These are phyloP conservation scores for Withania somnifera DNA, from an alignment of 305 asterid species.

Conservation along the genomic window DNA sequence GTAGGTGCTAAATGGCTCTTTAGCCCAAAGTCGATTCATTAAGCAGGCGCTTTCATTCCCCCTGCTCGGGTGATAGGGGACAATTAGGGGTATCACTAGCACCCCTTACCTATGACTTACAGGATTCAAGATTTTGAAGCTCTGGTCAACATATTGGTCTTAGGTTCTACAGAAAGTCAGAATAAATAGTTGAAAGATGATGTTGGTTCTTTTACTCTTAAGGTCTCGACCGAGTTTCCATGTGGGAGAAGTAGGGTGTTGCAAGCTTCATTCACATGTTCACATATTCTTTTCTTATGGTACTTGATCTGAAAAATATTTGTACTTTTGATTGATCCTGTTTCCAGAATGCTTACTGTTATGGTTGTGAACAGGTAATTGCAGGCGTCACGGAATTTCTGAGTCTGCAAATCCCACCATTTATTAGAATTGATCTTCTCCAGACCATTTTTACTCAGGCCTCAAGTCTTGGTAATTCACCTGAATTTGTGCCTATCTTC, in stretches of 20 bases:
- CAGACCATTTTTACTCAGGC: slow-evolving; percentile 67
- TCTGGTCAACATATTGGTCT: background rate
- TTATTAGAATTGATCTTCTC: slow-evolving; percentile 75
- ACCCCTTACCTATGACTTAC: background rate
- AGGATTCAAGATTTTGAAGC: background rate
- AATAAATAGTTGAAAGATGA: background rate
- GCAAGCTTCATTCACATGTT: background rate
- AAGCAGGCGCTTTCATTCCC: background rate
- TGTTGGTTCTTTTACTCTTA: background rate
- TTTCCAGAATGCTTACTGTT: slow-evolving; percentile 16
- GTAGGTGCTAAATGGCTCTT: background rate
- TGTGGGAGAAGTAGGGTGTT: background rate
- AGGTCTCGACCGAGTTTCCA: background rate
- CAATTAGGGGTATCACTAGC: background rate
- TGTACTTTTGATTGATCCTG: slow-evolving; percentile 1
- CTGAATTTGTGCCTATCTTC: slow-evolving; percentile 1
- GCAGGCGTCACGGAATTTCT: slow-evolving; percentile 69
- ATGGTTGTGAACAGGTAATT: slow-evolving; percentile 53
- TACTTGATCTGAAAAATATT: background rate
- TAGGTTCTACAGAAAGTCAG: background rate
- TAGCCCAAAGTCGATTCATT: background rate
- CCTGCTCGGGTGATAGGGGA: background rate
- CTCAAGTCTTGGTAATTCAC: slow-evolving; percentile 53
- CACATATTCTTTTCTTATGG: background rate
- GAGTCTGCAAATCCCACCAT: slow-evolving; percentile 59